Evolutionary conservation across 768 basidiomycete species (phyloP).

Genomic region (Naganishia onofrii): DNA sequence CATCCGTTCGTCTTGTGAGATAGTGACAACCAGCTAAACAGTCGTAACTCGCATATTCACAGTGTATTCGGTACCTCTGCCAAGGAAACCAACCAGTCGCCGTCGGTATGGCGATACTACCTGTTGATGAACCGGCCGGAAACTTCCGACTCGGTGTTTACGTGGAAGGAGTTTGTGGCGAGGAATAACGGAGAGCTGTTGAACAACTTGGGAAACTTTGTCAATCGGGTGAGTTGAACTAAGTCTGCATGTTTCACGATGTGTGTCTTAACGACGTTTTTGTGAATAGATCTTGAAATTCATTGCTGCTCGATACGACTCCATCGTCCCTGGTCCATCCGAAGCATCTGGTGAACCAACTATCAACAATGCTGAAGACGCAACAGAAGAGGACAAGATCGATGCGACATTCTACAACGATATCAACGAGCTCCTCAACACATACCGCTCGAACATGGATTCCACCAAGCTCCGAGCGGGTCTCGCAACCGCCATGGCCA

Average conservation of each 20-base stretch:
- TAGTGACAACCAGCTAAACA: not conserved
- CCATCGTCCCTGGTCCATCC: conserved; percentile 73
- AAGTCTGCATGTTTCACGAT: too few relatives aligned
- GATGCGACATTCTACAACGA: conserved; percentile 67
- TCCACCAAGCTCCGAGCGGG: conserved; percentile 82
- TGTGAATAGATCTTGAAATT: conserved; percentile 68
- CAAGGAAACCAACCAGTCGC: conserved; percentile 84
- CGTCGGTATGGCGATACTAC: conserved; percentile 97
- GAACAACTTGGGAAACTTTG: conserved; percentile 98
- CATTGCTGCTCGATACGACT: conserved; percentile 74
- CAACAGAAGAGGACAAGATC: conserved; percentile 49
- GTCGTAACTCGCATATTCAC: not conserved
- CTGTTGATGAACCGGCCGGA: conserved; percentile 88
- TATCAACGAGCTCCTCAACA: conserved; percentile 71
- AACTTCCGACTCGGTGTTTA: conserved; percentile 90
- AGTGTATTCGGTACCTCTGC: conserved; percentile 90
- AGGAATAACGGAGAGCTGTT: conserved; percentile 90
- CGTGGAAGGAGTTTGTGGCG: conserved; percentile 88
- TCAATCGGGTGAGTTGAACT: conserved; percentile 65
- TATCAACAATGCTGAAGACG: conserved; percentile 53
- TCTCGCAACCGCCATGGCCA: conserved; percentile 80
- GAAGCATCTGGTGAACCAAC: conserved; percentile 64
- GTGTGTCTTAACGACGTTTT: conserved; percentile 9
- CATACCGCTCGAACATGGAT: conserved; percentile 86
- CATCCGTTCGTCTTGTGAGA: not conserved